Base-by-base conservation (phyloP, 2,329 filamentous ascomycete species). In the Septoria linicola region DNA sequence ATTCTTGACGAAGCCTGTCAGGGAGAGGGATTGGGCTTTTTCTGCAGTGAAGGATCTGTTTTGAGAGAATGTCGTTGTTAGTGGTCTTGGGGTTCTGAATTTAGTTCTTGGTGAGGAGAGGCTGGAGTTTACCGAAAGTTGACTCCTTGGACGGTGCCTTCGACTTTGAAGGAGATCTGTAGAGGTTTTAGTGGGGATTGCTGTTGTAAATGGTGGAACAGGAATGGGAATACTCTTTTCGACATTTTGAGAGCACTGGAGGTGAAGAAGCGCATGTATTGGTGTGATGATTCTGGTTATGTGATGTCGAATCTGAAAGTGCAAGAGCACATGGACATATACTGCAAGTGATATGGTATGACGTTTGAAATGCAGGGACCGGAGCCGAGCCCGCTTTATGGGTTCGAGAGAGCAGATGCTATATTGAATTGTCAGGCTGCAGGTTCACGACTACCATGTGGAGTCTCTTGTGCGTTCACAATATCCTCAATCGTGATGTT, bases 101-200 rank as follows among this genome's bases (percentile, higher is more conserved):
- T 30, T n/a, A n/a, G n/a, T 30, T 30, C 27, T 13, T 13, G 27
- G 27, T 7, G 27, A 30, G 27, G 19, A 48, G 31, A 49, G 40
- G 5, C 8, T 14, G 4, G 13, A n/a, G n/a, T n/a, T n/a, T 46
- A 75, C 70, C 76, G 72, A 63, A 77, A 80, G 65, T 74, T 77
- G 55, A 80, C 76, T 31, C 75, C 75, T 64, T 78, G 75, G 31
- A 77, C 75, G 21, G 68, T 59, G 50, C 75, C 75, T 19, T 71
- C 63, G 53, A 77, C 75, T 53, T 68, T 74, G 70, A 72, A 78
- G 8, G 68, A 69, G 51, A 77, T 76, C 74, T 76, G 41, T 27
- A 10, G n/a, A 36, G 27, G 4, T 8, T 11, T 36, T 21, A 10
- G 40, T 25, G 41, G 47, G 21, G 3, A 13, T 14, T 3, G n/a